These are phyloP conservation scores for Xylaria grammica DNA, from an alignment of 495 filamentous ascomycete genomes.

Conservation along the genomic window DNA sequence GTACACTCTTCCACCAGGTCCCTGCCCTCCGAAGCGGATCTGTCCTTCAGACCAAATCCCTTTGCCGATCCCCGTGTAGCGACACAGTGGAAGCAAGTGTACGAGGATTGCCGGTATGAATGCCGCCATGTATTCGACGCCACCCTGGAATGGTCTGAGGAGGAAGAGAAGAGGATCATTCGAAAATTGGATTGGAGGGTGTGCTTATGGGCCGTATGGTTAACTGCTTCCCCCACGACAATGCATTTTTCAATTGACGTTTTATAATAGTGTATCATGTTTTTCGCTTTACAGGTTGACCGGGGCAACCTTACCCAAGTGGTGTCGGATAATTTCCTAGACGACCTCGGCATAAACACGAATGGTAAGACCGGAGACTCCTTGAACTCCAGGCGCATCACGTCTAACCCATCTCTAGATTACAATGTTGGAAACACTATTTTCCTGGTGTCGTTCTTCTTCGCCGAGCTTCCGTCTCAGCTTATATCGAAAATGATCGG, in stretches of 20 bases:
- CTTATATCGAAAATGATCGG: slow-evolving; percentile 76
- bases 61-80: slow-evolving; percentile 37
- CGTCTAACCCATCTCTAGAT: slow-evolving; percentile 36
- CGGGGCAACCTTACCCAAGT: slow-evolving; percentile 62
- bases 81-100: slow-evolving; percentile 37
- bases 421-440: slow-evolving; percentile 80
- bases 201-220: slow-evolving; percentile 56
- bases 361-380: slow-evolving; percentile 47
- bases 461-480: slow-evolving; percentile 75
- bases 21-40: slow-evolving; percentile 16
- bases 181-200: slow-evolving; percentile 58
- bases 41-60: slow-evolving; percentile 34
- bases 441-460: slow-evolving; percentile 69
- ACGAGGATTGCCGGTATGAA: slow-evolving; percentile 45
- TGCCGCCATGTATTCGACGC: slow-evolving; percentile 60
- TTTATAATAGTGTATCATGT: slow-evolving; percentile 47
- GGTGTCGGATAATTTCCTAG: slow-evolving; percentile 60
- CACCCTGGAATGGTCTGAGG: slow-evolving; percentile 54
- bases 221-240: slow-evolving; percentile 7
- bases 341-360: slow-evolving; percentile 57
- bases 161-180: slow-evolving; percentile 58
- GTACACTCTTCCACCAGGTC: slow-evolving; percentile 1
- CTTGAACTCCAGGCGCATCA: slow-evolving; percentile 10
- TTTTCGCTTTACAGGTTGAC: slow-evolving; percentile 64
- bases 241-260: slow-evolving; percentile 12